Percentiles rank a stretch among this genome's conserved stretches.
These are phyloP conservation scores for Xylaria sp. DNA, from an alignment of 2,329 filamentous ascomycete genomes.

Conservation along the genomic window DNA sequence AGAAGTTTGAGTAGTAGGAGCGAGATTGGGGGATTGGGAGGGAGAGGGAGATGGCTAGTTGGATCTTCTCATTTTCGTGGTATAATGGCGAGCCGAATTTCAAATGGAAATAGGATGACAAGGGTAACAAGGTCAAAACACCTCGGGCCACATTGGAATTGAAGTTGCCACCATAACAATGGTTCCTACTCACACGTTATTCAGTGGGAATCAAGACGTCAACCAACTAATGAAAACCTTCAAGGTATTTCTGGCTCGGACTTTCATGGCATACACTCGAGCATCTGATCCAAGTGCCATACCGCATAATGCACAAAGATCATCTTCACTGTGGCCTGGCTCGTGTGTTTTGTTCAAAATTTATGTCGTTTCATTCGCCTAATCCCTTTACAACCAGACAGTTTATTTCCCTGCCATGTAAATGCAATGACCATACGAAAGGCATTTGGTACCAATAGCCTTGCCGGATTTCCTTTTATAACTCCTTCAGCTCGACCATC, in stretches of 20 bases:
- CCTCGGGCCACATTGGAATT: too few species aligned
- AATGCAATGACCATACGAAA: conserved; percentile 59
- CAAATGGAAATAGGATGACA: too few species aligned
- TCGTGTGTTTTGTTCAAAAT: conserved; percentile 44
- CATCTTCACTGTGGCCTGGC: conserved; percentile 14
- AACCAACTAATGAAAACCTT: too few species aligned
- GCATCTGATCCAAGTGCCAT: conserved; percentile 5
- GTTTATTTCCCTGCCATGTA: conserved; percentile 58
- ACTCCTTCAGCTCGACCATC: conserved; percentile 52
- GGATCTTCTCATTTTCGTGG: not conserved
- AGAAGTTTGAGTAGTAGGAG: too few species aligned
- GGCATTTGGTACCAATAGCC: conserved; percentile 47
- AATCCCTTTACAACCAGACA: conserved; percentile 64
- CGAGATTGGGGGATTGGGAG: too few species aligned
- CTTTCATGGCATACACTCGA: not conserved
- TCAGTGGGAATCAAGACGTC: too few species aligned
- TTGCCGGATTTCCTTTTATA: conserved; percentile 50
- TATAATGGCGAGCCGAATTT: not conserved
- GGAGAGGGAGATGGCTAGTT: not conserved
- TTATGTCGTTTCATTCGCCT: conserved; percentile 64
- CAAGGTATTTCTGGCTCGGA: too few species aligned
- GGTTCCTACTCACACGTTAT: too few species aligned
- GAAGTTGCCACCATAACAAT: too few species aligned
- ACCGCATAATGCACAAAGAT: not conserved
- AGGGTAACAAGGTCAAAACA: too few species aligned